phyloP scores from a whole-genome alignment of 768 basidiomycete species.

The Leccinum boreale region DNA sequence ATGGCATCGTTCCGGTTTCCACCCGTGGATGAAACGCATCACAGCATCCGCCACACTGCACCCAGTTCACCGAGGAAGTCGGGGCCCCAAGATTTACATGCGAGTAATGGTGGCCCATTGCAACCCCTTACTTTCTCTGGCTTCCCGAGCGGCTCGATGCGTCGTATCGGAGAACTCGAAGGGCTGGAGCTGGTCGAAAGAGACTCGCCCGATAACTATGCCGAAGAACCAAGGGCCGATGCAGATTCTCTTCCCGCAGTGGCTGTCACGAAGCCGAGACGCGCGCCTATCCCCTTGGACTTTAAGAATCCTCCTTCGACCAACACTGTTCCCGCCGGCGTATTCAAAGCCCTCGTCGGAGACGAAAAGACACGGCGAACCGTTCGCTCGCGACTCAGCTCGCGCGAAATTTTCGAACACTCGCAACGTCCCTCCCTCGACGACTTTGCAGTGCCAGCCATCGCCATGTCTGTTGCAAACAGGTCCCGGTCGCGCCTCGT shows the following conservation, averaged over 20 bases:
- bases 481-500: slow-evolving; percentile 52
- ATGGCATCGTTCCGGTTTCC: slow-evolving; percentile 82
- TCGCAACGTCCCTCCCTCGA: slow-evolving; percentile 71
- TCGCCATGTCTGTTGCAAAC: slow-evolving; percentile 55
- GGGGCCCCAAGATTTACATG: slow-evolving; percentile 21
- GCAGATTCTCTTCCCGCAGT: slow-evolving; percentile 14
- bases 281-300: slow-evolving; percentile 76
- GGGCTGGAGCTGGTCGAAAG: slow-evolving; percentile 10
- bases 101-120: slow-evolving; percentile 18
- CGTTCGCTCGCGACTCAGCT: slow-evolving; percentile 75
- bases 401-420: slow-evolving; percentile 71
- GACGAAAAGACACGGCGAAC: slow-evolving; percentile 68
- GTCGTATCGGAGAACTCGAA: slow-evolving; percentile 10
- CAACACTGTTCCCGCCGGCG: slow-evolving; percentile 80
- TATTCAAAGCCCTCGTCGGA: slow-evolving; percentile 75
- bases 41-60: slow-evolving; percentile 45
- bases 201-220: slow-evolving; percentile 4
- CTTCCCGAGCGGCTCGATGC: slow-evolving; percentile 43
- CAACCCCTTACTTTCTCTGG: slow-evolving; percentile 64
- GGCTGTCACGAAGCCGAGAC: slow-evolving; percentile 42
- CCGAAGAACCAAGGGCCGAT: slow-evolving; percentile 13
- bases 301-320: slow-evolving; percentile 63
- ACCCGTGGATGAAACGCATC: slow-evolving; percentile 45
- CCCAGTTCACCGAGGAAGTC: slow-evolving; percentile 38
- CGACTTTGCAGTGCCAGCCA: slow-evolving; percentile 65